Evolutionary conservation across 305 asterid genomes (phyloP).

Genomic region (Coffea humblotiana): DNA sequence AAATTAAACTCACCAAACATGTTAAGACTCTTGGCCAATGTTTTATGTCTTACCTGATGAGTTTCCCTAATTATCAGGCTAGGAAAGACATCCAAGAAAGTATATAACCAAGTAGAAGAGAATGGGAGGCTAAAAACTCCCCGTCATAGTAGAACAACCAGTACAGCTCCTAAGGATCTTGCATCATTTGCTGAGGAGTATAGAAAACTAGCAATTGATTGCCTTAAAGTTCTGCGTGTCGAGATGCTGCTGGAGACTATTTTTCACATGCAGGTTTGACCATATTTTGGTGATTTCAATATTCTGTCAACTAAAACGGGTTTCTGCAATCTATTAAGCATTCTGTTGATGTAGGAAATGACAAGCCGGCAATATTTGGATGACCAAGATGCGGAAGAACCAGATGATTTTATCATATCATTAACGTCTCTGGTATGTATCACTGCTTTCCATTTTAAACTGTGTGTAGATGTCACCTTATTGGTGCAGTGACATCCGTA

Average conservation of each 20-base stretch:
- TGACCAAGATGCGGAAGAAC: conserved; percentile 99
- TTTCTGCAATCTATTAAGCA: conserved; percentile 27
- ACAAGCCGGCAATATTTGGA: conserved; percentile 84
- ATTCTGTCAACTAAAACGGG: conserved; percentile 17
- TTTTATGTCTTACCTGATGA: conserved; percentile 20
- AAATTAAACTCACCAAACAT: neutral
- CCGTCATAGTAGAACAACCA: conserved; percentile 64
- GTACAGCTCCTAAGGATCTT: conserved; percentile 70
- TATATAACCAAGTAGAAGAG: conserved; percentile 61
- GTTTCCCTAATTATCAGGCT: conserved; percentile 51
- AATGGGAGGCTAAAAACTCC: conserved; percentile 42
- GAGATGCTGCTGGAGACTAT: conserved; percentile 98
- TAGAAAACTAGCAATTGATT: conserved; percentile 87
- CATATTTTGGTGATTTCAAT: conserved; percentile 11
- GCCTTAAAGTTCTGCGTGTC: conserved; percentile 93
- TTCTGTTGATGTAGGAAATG: conserved; percentile 67
- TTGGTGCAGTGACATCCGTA: neutral
- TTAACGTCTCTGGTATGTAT: conserved; percentile 82
- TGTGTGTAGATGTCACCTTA: neutral
- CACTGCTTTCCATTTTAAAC: neutral
- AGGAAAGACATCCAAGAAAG: conserved; percentile 62
- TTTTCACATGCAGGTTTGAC: conserved; percentile 88
- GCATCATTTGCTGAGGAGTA: conserved; percentile 92
- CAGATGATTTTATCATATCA: conserved; percentile 93
- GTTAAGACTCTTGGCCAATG: neutral